phyloP scores from a whole-genome alignment of 1,284 basidiomycete species.

The Schizophyllum amplum region DNA sequence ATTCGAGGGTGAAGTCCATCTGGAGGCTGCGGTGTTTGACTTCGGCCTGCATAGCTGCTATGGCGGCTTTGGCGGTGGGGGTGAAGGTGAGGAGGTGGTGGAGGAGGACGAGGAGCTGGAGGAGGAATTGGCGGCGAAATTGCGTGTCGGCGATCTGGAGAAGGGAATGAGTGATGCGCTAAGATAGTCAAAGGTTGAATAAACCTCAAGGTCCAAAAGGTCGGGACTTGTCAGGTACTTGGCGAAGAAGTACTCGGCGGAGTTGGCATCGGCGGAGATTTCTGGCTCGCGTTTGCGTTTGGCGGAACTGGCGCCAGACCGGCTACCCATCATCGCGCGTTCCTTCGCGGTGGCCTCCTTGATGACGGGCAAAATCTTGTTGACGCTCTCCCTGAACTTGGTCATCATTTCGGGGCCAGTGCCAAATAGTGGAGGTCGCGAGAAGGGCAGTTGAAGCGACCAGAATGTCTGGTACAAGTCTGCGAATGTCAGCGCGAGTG shows the following conservation, averaged over 20 bases:
- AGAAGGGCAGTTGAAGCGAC: constrained; percentile 75
- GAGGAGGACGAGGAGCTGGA: constrained; percentile 79
- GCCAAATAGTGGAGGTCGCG: constrained; percentile 58
- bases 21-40: constrained; percentile 63
- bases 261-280: constrained; percentile 32
- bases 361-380: constrained; percentile 66
- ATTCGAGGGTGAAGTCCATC: constrained; percentile 70
- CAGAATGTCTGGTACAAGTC: constrained; percentile 83
- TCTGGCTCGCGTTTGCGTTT: constrained; percentile 63
- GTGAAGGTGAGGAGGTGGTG: constrained; percentile 77
- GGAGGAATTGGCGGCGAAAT: constrained; percentile 87
- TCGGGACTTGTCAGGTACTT: constrained; percentile 86
- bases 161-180: constrained; percentile 5
- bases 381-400: constrained; percentile 61
- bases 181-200: neutral
- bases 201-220: constrained; percentile 78
- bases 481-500: constrained; percentile 19
- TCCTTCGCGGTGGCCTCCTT: constrained; percentile 81
- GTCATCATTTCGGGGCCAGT: constrained; percentile 39
- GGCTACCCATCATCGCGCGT: constrained; percentile 71
- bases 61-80: constrained; percentile 50
- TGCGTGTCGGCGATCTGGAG: constrained; percentile 75
- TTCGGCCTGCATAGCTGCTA: neutral
- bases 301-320: constrained; percentile 31
- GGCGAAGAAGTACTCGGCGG: constrained; percentile 80